A percentile compares a stretch with the other conserved stretches of the same genome.
phyloP scores from a whole-genome alignment of 768 basidiomycete species.

The Pleurotus sapidus region DNA sequence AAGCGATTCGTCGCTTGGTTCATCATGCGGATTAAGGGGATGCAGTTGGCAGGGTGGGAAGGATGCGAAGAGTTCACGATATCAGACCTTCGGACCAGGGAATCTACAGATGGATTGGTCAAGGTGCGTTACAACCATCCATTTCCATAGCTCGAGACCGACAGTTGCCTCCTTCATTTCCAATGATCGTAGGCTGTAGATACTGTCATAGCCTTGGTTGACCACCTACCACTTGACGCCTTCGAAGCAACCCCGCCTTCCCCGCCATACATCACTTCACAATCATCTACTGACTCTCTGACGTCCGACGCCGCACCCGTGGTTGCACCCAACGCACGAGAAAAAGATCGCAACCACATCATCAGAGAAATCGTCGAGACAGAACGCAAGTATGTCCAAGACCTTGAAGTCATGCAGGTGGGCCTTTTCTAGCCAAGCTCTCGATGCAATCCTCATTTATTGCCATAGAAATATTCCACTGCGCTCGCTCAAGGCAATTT shows the following conservation, averaged over 20 bases:
- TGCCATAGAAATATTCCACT: constrained; percentile 78
- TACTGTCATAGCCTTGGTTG: constrained; percentile 83
- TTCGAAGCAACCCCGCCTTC: constrained; percentile 66
- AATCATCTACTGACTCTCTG: constrained; percentile 61
- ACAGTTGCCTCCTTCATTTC: too few relatives aligned
- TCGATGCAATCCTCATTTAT: constrained; percentile 16
- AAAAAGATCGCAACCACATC: constrained; percentile 71
- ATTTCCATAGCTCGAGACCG: background rate
- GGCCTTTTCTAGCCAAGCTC: constrained; percentile 22
- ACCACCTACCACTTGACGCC: constrained; percentile 64
- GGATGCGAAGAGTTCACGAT: constrained; percentile 86
- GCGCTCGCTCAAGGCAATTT: constrained; percentile 78
- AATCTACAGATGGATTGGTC: constrained; percentile 91
- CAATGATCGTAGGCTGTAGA: constrained; percentile 66
- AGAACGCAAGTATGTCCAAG: constrained; percentile 95
- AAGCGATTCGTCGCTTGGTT: constrained; percentile 92
- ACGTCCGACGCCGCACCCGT: constrained; percentile 37
- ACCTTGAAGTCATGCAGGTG: constrained; percentile 95
- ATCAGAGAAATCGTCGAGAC: constrained; percentile 91
- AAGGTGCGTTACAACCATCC: constrained; percentile 56
- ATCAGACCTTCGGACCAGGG: constrained; percentile 85
- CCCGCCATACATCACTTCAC: constrained; percentile 49
- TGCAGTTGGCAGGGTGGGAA: constrained; percentile 65
- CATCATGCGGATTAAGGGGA: constrained; percentile 77
- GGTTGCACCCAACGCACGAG: constrained; percentile 51